Evolutionary conservation across 306 rosid species (phyloP).

Genomic region (Biancaea sappan): DNA sequence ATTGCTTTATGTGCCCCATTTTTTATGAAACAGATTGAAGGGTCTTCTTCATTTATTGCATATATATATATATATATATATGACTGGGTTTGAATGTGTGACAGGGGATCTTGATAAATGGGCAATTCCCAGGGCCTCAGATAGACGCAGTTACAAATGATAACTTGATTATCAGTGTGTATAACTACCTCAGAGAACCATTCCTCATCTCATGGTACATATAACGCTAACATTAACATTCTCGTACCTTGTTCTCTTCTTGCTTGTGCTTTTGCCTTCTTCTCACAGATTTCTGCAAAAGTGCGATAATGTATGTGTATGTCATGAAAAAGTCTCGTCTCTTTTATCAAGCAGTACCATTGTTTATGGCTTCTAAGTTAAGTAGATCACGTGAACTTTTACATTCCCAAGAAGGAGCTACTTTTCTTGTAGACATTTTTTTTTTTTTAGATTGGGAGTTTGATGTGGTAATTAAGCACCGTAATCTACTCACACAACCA

Average conservation of each 20-base stretch:
- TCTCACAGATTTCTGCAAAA: slow-evolving; percentile 17
- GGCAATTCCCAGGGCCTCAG: slow-evolving; percentile 76
- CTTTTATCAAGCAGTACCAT: neutral
- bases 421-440: neutral
- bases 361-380: neutral
- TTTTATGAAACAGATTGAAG: neutral
- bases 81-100: slow-evolving; percentile 6
- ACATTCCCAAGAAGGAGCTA: neutral
- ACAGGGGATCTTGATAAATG: slow-evolving; percentile 79
- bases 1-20: neutral
- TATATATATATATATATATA: too few species aligned
- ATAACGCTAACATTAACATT: too few species aligned
- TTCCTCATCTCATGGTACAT: slow-evolving; percentile 71
- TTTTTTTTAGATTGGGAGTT: neutral
- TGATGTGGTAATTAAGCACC: too few species aligned
- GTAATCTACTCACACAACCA: neutral
- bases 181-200: slow-evolving; percentile 61
- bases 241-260: neutral
- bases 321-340: neutral
- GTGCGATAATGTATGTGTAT: too few species aligned
- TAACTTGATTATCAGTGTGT: slow-evolving; percentile 63
- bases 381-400: slow-evolving; percentile 1
- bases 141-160: slow-evolving; percentile 74
- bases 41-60: neutral
- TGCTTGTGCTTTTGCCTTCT: neutral